Evolutionary conservation across 106 monocot genomes (phyloP), one percentile per base, ranked within the genome.

Genomic region (Dioscorea dumetorum): DNA sequence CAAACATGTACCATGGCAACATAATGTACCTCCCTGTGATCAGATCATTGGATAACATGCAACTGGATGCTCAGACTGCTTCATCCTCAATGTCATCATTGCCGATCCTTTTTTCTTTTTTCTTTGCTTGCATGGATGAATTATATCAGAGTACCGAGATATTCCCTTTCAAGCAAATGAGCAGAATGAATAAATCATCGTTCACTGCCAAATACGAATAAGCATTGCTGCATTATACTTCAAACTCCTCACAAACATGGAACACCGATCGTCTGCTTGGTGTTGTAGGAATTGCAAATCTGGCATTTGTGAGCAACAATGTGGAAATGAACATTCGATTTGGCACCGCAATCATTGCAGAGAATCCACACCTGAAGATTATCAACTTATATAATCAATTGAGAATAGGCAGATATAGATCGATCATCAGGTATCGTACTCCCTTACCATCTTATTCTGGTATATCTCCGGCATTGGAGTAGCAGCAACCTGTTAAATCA

Each of bases 291-390:
- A 51, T 77, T 84, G 77, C 94, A 94, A 23, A 34, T 67, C 2
- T 69, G 79, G 70, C 94, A 94, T 57, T 94, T 94, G 80, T 81
- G 79, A 34, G 79, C 94, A 21, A 94, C 48, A 12, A 90, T 78
- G 77, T 94, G 94, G 73, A 84, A 94, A 18, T 82, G 77, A 31
- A 94, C 67, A 66, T 82, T 87, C 4, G 90, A 80, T 48, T 63
- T 81, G 51, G 22, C 68, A 12, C 89, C 89, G 62, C 94, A 94
- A n/a, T 94, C 94, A 66, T 94, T 94, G 84, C 94, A 94, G 11
- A 94, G 84, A 57, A 94, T 94, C 86, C 79, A 90, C 24, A 90
- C 80, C 90, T 90, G 67, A 41, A 1, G 18, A 67, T 51, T 24
- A 21, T 61, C 18, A 22, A 50, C 10, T 60, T 10, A 17, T 14